Evolutionary conservation across 176 grass and related monocot species (phyloP).

Genomic region (Hordeum marinum): DNA sequence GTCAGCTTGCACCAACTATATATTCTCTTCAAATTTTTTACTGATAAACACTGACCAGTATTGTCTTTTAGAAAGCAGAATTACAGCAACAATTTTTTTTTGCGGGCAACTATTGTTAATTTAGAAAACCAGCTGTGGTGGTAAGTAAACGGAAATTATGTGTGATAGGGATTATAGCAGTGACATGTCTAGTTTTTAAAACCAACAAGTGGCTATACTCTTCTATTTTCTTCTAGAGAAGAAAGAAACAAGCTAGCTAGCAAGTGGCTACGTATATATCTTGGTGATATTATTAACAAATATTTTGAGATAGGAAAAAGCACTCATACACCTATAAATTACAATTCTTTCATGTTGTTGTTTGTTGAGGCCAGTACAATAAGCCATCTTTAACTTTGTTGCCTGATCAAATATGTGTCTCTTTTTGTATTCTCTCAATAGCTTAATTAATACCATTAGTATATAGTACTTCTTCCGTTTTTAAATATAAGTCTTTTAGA

Average conservation of each 20-base stretch:
- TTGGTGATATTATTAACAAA: background rate
- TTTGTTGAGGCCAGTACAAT: constrained; percentile 24
- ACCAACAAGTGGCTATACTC: background rate
- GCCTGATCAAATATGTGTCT: constrained; percentile 9
- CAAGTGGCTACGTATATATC: background rate
- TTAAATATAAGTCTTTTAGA: no score
- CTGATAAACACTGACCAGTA: background rate
- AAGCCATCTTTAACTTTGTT: constrained; percentile 28
- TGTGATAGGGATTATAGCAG: constrained; percentile 3
- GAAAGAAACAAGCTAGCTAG: background rate
- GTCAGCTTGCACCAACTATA: constrained; percentile 10
- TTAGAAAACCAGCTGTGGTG: background rate
- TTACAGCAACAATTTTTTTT: background rate
- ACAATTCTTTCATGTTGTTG: constrained; percentile 10
- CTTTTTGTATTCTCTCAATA: constrained; percentile 35
- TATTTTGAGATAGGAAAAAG: background rate
- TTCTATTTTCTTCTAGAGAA: background rate
- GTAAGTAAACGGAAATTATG: background rate
- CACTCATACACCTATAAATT: background rate
- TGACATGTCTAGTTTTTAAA: background rate
- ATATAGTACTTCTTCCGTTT: no score
- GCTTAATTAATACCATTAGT: background rate
- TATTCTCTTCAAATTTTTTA: background rate
- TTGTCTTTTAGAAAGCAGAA: background rate
- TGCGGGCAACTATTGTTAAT: no score